Evolutionary conservation across 108 stramenopile genomes (phyloP).

Genomic region (Skeletonema grethae): DNA sequence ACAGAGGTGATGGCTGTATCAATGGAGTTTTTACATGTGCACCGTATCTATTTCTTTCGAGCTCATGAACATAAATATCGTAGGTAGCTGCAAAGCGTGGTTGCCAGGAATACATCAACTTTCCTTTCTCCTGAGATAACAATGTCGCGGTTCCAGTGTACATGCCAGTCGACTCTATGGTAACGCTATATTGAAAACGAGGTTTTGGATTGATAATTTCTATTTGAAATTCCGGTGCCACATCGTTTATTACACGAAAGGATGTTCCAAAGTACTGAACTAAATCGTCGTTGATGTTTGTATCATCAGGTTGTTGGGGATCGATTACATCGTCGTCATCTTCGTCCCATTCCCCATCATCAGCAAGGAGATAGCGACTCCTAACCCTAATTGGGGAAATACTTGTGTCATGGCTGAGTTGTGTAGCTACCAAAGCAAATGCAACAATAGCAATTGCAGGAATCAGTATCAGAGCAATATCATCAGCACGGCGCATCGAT

Average conservation of each 20-base stretch:
- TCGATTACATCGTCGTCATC: not conserved
- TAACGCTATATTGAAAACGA: slow-evolving; percentile 22
- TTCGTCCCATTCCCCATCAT: not conserved
- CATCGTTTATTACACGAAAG: not conserved
- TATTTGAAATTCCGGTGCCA: not conserved
- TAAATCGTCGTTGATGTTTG: not conserved
- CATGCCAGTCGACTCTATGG: slow-evolving; percentile 2
- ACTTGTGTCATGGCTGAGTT: not conserved
- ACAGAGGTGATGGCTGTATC: slow-evolving; percentile 7
- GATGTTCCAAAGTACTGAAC: slow-evolving; percentile 2
- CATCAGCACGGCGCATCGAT: not conserved
- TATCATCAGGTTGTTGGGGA: not conserved
- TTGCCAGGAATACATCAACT: slow-evolving; percentile 29
- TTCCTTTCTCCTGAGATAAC: slow-evolving; percentile 3
- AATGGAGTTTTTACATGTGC: not conserved
- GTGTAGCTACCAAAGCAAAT: not conserved
- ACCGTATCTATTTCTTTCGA: slow-evolving; percentile 5
- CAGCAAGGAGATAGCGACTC: not conserved
- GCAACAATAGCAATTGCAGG: not conserved
- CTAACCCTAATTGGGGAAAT: not conserved
- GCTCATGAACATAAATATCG: slow-evolving; percentile 28
- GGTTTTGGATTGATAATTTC: slow-evolving; percentile 20
- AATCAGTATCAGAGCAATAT: not conserved
- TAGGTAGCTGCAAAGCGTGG: slow-evolving; percentile 25
- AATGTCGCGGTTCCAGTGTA: slow-evolving; percentile 40